Percentiles rank a stretch among this genome's conserved stretches.
These are phyloP conservation scores for Fusarium sp. DNA, from an alignment of 2,329 filamentous ascomycete genomes.

Conservation along the genomic window DNA sequence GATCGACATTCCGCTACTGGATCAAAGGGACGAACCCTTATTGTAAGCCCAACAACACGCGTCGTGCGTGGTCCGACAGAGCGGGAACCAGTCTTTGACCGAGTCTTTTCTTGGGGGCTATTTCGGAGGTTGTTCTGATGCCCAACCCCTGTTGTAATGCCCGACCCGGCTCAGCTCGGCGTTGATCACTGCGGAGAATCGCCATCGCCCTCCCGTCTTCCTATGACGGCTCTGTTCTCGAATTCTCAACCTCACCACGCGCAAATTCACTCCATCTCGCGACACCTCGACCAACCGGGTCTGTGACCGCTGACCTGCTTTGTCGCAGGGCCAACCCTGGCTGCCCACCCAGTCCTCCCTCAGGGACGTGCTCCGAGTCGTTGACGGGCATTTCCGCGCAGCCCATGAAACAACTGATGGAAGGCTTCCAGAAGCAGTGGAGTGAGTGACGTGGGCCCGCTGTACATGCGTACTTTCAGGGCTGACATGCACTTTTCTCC, in stretches of 20 bases:
- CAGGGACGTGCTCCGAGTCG: conserved; percentile 37
- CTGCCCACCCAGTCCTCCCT: conserved; percentile 12
- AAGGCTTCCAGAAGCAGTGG: conserved; percentile 48
- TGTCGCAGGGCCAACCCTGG: conserved; percentile 35
- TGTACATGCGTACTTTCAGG: conserved; percentile 23
- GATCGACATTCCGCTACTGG: conserved; percentile 26
- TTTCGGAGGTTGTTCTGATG: conserved; percentile 15
- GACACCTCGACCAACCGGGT: conserved; percentile 36
- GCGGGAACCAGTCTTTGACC: background rate
- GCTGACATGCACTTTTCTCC: conserved; percentile 33
- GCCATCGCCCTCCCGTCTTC: conserved; percentile 2
- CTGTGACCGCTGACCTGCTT: conserved; percentile 25
- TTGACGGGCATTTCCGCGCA: conserved; percentile 39
- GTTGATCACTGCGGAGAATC: conserved; percentile 24
- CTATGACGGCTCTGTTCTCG: background rate
- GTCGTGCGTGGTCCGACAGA: background rate
- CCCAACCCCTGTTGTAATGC: conserved; percentile 16
- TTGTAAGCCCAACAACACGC: background rate
- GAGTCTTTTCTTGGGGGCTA: background rate
- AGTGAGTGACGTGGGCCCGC: conserved; percentile 30
- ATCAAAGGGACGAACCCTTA: conserved; percentile 1
- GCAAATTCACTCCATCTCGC: conserved; percentile 21
- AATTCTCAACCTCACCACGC: background rate
- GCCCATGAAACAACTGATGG: conserved; percentile 42
- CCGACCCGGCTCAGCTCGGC: conserved; percentile 20